Evolutionary conservation across 2,329 filamentous ascomycete genomes (phyloP).

Genomic region (Aaosphaeria arxii): DNA sequence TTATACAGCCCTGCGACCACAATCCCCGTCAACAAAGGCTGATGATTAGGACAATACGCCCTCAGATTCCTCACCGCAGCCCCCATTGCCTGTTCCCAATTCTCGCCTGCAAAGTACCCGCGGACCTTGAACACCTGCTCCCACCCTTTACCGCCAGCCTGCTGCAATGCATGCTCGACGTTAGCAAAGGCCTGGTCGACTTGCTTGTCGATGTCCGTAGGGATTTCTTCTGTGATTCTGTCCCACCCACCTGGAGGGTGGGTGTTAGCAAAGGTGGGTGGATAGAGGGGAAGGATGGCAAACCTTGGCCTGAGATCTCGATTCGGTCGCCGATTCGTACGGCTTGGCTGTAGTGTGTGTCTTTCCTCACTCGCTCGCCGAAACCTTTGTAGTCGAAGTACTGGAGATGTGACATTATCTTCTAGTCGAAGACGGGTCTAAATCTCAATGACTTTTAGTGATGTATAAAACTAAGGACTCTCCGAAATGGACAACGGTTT

Average conservation of each 20-base stretch:
- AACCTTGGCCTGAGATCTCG: constrained; percentile 26
- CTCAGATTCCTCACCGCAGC: constrained; percentile 13
- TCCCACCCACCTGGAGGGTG: constrained; percentile 21
- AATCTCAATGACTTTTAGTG: neutral
- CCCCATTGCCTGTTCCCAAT: constrained; percentile 9
- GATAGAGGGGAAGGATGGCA: neutral
- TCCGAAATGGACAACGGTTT: neutral
- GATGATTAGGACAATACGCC: constrained; percentile 19
- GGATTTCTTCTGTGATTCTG: constrained; percentile 17
- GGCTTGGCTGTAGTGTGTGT: constrained; percentile 9
- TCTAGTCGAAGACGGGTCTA: neutral
- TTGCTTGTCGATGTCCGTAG: constrained; percentile 13
- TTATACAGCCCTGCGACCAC: constrained; percentile 17
- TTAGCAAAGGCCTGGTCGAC: constrained; percentile 50
- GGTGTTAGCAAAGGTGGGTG: neutral
- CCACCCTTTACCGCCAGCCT: constrained; percentile 54
- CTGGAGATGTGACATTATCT: constrained; percentile 17
- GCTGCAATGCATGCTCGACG: constrained; percentile 49
- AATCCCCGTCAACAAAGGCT: constrained; percentile 20
- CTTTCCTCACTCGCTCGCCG: constrained; percentile 15
- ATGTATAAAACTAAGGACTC: neutral
- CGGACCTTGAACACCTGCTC: constrained; percentile 43
- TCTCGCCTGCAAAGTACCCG: constrained; percentile 10
- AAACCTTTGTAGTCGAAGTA: constrained; percentile 25
- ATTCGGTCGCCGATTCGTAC: constrained; percentile 22